phyloP scores from a whole-genome alignment of 2,329 filamentous ascomycete genomes.

The Paecilomyces sp. region DNA sequence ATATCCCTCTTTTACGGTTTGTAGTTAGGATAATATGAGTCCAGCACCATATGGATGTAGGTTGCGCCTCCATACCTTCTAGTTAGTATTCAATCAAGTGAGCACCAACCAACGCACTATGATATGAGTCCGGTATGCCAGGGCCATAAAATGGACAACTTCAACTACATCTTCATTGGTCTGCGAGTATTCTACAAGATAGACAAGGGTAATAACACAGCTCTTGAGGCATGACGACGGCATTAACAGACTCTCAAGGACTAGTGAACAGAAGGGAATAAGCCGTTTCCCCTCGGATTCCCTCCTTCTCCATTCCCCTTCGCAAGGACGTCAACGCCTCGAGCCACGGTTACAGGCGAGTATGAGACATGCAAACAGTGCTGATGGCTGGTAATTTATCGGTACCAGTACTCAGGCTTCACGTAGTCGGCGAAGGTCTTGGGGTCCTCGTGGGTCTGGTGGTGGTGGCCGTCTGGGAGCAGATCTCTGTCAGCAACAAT shows the following conservation, averaged over 20 bases:
- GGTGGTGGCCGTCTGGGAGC: constrained; percentile 35
- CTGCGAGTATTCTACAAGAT: constrained; percentile 16
- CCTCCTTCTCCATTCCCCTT: not conserved
- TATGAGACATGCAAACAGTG: not conserved
- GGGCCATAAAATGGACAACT: not conserved
- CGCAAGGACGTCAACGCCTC: not conserved
- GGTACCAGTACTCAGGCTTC: constrained; percentile 87
- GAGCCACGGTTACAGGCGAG: not conserved
- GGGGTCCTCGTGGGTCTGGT: constrained; percentile 64
- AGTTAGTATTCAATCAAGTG: too few species aligned
- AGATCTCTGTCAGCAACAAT: not conserved
- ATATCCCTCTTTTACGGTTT: too few species aligned
- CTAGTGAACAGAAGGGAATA: not conserved
- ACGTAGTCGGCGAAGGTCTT: constrained; percentile 97
- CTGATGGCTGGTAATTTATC: constrained; percentile 24
- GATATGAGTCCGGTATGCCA: not conserved
- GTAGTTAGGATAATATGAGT: too few species aligned
- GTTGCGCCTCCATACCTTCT: too few species aligned
- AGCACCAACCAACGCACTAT: not conserved
- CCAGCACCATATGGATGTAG: too few species aligned
- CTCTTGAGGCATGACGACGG: constrained; percentile 1
- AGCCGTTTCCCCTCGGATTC: constrained; percentile 1
- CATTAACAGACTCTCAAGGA: constrained; percentile 4
- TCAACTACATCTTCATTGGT: constrained; percentile 7
- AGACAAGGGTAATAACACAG: constrained; percentile 10